A percentile compares a stretch with the other conserved stretches of the same genome.
These are phyloP conservation scores for Boletus reticuloceps DNA, from an alignment of 768 basidiomycete genomes.

Conservation along the genomic window DNA sequence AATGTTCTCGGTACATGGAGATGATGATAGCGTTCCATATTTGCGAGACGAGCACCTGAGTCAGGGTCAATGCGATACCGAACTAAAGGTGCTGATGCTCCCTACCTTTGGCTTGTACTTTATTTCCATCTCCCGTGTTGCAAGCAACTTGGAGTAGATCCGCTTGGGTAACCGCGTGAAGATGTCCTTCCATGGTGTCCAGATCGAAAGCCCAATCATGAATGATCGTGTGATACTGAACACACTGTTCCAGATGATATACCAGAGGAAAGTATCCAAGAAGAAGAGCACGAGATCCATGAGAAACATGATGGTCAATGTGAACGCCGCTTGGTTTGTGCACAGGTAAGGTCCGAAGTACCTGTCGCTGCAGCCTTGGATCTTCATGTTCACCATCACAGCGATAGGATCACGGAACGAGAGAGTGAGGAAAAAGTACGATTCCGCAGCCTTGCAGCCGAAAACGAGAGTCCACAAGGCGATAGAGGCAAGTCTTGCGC, in stretches of 20 bases:
- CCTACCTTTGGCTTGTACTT: constrained; percentile 99
- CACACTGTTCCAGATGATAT: constrained; percentile 99
- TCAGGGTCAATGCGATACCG: not conserved
- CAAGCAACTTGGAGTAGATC: constrained; percentile 93
- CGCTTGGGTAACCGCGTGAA: constrained; percentile 94
- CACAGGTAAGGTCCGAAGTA: constrained; percentile 84
- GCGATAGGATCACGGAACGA: constrained; percentile 92
- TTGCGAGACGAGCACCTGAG: constrained; percentile 92
- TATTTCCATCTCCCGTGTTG: constrained; percentile 93
- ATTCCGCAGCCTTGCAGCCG: constrained; percentile 94
- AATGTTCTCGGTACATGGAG: constrained; percentile 98
- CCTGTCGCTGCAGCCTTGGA: constrained; percentile 86
- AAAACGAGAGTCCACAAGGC: constrained; percentile 91
- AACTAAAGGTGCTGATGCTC: not conserved
- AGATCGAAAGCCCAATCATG: constrained; percentile 89
- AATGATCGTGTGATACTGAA: constrained; percentile 88
- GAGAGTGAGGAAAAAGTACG: constrained; percentile 96
- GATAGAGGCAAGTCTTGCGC: constrained; percentile 75
- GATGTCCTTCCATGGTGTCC: constrained; percentile 99
- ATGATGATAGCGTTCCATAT: constrained; percentile 99
- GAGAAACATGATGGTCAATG: constrained; percentile 96
- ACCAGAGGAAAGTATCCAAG: constrained; percentile 99
- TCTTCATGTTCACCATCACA: constrained; percentile 96
- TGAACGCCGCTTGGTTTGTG: constrained; percentile 90
- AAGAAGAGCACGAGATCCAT: constrained; percentile 98